These are phyloP conservation scores for Achaetomium macrosporum DNA, from an alignment of 2,329 filamentous ascomycete species.

Conservation along the genomic window DNA sequence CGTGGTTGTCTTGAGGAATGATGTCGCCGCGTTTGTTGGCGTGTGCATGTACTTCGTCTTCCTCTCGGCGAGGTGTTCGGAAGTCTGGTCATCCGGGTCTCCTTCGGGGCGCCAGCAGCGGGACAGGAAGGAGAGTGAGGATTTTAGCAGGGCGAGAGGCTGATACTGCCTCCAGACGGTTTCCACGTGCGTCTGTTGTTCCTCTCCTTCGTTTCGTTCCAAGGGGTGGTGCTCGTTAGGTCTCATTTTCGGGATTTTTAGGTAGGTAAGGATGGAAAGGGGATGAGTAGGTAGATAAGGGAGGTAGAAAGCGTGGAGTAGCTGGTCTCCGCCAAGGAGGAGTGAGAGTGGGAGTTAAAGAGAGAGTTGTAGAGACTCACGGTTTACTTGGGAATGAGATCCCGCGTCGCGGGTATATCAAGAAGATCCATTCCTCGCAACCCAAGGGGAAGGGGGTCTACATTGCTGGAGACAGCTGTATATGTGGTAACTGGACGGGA, in stretches of 20 bases:
- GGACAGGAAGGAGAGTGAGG: slow-evolving; percentile 13
- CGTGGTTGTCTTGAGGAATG: slow-evolving; percentile 39
- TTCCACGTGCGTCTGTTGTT: not conserved
- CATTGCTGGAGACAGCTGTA: not conserved
- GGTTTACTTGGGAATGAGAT: not conserved
- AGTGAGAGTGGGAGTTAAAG: not conserved
- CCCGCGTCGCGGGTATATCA: not conserved
- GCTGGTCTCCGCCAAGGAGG: not conserved
- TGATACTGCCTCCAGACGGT: not conserved
- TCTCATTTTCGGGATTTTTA: not conserved
- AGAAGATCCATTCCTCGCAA: slow-evolving; percentile 4
- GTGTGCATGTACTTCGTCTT: slow-evolving; percentile 27
- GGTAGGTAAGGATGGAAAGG: not conserved
- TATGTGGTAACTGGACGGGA: not conserved
- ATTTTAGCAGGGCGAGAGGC: slow-evolving; percentile 14
- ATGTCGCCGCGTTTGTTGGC: slow-evolving; percentile 38
- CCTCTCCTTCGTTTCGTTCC: not conserved
- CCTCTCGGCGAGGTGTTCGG: slow-evolving; percentile 11
- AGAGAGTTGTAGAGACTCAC: not conserved
- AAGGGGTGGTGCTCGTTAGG: not conserved
- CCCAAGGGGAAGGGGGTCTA: not conserved
- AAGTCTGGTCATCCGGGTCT: not conserved
- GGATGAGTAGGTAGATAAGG: not conserved
- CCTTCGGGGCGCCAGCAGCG: slow-evolving; percentile 11
- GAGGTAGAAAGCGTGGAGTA: no score